phyloP scores from a whole-genome alignment of 805 yeast genomes.

The Zygoascus biomembranicola region DNA sequence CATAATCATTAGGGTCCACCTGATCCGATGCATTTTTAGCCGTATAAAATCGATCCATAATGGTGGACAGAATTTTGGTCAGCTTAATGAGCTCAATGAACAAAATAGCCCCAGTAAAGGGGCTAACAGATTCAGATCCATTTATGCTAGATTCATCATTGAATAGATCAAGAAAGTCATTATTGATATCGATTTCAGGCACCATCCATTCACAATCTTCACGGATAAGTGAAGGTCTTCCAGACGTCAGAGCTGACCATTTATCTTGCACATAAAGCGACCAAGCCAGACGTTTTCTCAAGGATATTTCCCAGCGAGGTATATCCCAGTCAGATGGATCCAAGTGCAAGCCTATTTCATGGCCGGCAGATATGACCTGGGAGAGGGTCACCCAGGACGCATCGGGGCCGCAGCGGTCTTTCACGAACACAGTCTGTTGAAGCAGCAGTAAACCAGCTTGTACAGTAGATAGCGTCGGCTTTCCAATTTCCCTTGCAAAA shows the following conservation, averaged over 20 bases:
- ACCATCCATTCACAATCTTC: slow-evolving; percentile 69
- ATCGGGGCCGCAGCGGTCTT: slow-evolving; percentile 4
- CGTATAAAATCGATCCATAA: slow-evolving; percentile 14
- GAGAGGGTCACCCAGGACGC: slow-evolving; percentile 48
- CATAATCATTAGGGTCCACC: neutral
- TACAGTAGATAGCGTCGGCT: slow-evolving; percentile 19
- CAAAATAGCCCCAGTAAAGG: slow-evolving; percentile 17
- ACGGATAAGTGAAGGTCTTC: slow-evolving; percentile 67
- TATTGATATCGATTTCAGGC: slow-evolving; percentile 34
- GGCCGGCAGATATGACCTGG: slow-evolving; percentile 73
- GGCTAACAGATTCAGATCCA: neutral
- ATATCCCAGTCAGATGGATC: slow-evolving; percentile 80
- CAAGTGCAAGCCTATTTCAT: slow-evolving; percentile 76
- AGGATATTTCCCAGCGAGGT: slow-evolving; percentile 85
- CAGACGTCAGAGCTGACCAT: slow-evolving; percentile 39
- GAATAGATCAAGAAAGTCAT: slow-evolving; percentile 12
- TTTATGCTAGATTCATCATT: neutral
- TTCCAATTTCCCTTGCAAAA: slow-evolving; percentile 17
- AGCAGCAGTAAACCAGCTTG: slow-evolving; percentile 32
- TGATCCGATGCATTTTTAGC: slow-evolving; percentile 6
- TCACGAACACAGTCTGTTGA: slow-evolving; percentile 31
- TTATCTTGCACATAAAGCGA: slow-evolving; percentile 84
- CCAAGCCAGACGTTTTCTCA: slow-evolving; percentile 82
- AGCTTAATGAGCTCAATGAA: slow-evolving; percentile 19
- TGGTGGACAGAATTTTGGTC: slow-evolving; percentile 19